Percentiles rank a stretch among this genome's conserved stretches.
Conservation (phyloP, 805 yeast species). For the Monosporozyma aquatica region DNA sequence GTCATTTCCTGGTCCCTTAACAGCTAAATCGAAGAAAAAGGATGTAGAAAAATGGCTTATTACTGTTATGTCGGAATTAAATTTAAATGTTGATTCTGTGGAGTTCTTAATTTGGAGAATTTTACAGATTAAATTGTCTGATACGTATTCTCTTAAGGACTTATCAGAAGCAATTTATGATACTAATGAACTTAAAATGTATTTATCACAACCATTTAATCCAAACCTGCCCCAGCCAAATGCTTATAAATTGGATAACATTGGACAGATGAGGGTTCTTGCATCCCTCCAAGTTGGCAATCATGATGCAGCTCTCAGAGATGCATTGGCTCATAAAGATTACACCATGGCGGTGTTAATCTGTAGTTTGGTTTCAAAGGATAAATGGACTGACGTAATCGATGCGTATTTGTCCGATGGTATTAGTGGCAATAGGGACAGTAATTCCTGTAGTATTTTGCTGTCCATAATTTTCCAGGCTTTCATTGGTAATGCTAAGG, state of each 20-base stretch:
- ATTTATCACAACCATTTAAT: slow-evolving; percentile 18
- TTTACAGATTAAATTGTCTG: slow-evolving; percentile 19
- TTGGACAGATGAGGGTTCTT: slow-evolving; percentile 25
- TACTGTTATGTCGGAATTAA: slow-evolving; percentile 25
- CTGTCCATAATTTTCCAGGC: slow-evolving; percentile 53
- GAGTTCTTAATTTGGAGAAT: slow-evolving; percentile 20
- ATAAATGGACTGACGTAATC: slow-evolving; percentile 49
- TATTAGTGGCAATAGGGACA: slow-evolving; percentile 32
- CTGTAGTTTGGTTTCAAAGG: slow-evolving; percentile 56
- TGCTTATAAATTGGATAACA: slow-evolving; percentile 35
- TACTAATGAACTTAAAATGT: slow-evolving; percentile 22
- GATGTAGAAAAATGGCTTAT: slow-evolving; percentile 65
- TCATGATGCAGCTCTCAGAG: slow-evolving; percentile 53
- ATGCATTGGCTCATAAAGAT: slow-evolving; percentile 53
- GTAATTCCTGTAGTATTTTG: slow-evolving; percentile 28
- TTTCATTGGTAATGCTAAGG: slow-evolving; percentile 50
- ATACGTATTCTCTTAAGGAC: slow-evolving; percentile 26
- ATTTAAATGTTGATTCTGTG: slow-evolving; percentile 13
- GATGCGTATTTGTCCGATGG: slow-evolving; percentile 45
- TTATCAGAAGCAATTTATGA: slow-evolving; percentile 29
- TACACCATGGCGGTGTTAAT: slow-evolving; percentile 73
- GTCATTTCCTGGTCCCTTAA: slow-evolving; percentile 44
- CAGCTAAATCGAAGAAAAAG: slow-evolving; percentile 47
- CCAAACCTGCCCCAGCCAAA: slow-evolving; percentile 12
- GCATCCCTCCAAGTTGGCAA: slow-evolving; percentile 50